Conservation (phyloP, 805 yeast genomes). For the Kodamaea sagamina region DNA sequence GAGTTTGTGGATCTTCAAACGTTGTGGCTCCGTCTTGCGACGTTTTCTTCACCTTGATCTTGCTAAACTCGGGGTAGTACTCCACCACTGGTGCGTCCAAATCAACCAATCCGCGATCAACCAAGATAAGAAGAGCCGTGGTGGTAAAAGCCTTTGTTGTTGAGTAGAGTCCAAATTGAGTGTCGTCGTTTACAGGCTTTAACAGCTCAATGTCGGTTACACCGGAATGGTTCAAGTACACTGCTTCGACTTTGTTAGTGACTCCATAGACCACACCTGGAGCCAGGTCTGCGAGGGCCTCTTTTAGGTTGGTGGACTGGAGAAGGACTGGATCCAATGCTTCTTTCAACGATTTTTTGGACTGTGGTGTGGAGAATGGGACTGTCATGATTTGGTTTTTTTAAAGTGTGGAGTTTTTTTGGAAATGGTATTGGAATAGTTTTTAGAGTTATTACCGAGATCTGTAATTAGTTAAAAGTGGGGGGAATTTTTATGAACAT, state of each 20-base stretch:
- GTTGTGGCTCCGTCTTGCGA: conserved; percentile 25
- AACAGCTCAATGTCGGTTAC: conserved; percentile 19
- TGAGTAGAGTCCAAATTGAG: conserved; percentile 27
- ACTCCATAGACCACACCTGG: conserved; percentile 22
- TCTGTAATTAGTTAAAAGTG: too few relatives aligned
- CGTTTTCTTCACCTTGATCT: conserved; percentile 22
- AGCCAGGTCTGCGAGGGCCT: neutral
- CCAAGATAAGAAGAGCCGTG: conserved; percentile 35
- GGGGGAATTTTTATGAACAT: too few relatives aligned
- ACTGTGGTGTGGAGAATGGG: neutral
- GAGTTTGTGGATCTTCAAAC: conserved; percentile 24
- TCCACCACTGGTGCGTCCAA: conserved; percentile 35
- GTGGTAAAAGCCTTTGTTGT: conserved; percentile 38
- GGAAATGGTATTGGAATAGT: too few relatives aligned
- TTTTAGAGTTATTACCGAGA: too few relatives aligned
- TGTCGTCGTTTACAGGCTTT: conserved; percentile 20
- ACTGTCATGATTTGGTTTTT: too few relatives aligned
- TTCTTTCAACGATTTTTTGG: neutral
- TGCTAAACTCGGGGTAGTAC: conserved; percentile 34
- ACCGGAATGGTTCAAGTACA: conserved; percentile 22
- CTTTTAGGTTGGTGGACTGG: neutral
- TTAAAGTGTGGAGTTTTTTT: too few relatives aligned
- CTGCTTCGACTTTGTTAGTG: conserved; percentile 23
- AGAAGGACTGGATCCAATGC: conserved; percentile 4
- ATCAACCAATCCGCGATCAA: conserved; percentile 32